phyloP scores from a whole-genome alignment of 495 filamentous ascomycete genomes.

The Parmelia sp. region DNA sequence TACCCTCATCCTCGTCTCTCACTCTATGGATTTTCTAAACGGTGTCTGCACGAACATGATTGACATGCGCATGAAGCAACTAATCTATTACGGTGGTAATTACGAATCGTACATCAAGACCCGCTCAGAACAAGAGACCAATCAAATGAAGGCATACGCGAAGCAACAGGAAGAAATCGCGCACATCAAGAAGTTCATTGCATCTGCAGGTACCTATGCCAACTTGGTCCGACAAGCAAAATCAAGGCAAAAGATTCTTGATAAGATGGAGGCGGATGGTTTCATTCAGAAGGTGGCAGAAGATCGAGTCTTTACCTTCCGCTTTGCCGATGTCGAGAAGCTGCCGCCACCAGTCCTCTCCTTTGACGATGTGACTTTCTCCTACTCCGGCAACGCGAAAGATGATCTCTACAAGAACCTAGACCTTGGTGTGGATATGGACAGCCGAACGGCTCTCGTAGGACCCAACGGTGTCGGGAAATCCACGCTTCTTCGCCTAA shows the following conservation, averaged over 20 bases:
- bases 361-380: conserved; percentile 96
- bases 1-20: conserved; percentile 94
- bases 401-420: conserved; percentile 95
- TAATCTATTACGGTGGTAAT: conserved; percentile 99
- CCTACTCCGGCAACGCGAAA: conserved; percentile 81
- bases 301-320: conserved; percentile 94
- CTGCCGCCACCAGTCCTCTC: conserved; percentile 92
- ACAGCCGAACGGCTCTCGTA: conserved; percentile 92
- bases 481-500: conserved; percentile 93
- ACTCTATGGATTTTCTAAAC: conserved; percentile 98
- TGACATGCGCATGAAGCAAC: conserved; percentile 85
- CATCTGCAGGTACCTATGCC: conserved; percentile 98
- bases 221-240: conserved; percentile 98
- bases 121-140: conserved; percentile 85
- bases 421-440: conserved; percentile 99
- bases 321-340: conserved; percentile 98
- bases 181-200: conserved; percentile 99
- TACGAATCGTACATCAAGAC: conserved; percentile 99
- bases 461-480: conserved; percentile 99
- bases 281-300: conserved; percentile 84
- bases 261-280: conserved; percentile 99
- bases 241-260: conserved; percentile 98
- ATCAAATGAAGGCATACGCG: conserved; percentile 96
- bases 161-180: conserved; percentile 99
- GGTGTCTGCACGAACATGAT: conserved; percentile 99